Conservation (phyloP, 345 rosid genomes). For the Reutealis trisperma region DNA sequence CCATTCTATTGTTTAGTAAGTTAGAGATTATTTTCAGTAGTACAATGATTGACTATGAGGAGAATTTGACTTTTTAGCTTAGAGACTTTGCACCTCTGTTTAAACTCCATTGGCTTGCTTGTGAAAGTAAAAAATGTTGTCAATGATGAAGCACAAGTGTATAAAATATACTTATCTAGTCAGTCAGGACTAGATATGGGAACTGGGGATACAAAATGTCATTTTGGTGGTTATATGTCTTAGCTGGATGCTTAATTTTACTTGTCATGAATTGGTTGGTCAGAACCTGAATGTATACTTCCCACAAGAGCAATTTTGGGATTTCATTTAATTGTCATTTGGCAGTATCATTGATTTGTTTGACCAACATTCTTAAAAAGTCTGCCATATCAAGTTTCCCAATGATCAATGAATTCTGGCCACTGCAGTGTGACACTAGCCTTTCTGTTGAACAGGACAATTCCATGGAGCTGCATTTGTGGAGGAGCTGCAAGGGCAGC, state of each 20-base stretch:
- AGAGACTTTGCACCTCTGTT: neutral
- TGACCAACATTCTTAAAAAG: neutral
- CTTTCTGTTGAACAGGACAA: conserved; percentile 45
- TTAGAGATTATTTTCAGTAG: too few species aligned
- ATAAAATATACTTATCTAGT: neutral
- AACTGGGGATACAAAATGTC: neutral
- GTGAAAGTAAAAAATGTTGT: neutral
- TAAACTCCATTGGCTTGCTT: neutral
- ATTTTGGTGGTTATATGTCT: neutral
- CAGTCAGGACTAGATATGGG: neutral
- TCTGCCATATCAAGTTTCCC: neutral
- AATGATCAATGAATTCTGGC: neutral
- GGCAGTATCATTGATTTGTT: neutral
- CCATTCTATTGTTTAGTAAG: too few species aligned
- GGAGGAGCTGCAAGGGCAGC: conserved; percentile 83
- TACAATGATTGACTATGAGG: neutral
- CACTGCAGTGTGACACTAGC: neutral
- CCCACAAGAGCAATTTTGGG: neutral
- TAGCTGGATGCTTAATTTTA: neutral
- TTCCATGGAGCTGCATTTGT: conserved; percentile 47
- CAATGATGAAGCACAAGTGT: neutral
- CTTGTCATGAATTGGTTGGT: neutral
- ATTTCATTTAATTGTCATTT: neutral
- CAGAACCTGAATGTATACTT: neutral
- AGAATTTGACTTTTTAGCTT: neutral